Evolutionary conservation across 352 stramenopile species (phyloP).

Genomic region (Globisporangium heterothallicum): DNA sequence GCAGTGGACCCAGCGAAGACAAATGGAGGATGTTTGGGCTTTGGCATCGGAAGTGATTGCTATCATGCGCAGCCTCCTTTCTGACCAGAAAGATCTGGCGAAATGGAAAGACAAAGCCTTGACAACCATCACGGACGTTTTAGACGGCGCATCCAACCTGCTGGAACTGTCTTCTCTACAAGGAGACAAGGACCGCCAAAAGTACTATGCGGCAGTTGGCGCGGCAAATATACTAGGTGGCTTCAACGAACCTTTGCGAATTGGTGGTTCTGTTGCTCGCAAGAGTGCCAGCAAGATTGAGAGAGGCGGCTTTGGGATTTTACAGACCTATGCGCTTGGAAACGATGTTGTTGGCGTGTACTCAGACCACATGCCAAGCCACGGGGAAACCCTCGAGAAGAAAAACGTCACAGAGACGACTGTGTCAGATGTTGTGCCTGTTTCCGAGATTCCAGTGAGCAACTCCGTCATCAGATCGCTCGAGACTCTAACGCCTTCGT

Average conservation of each 20-base stretch:
- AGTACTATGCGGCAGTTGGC: conserved; percentile 36
- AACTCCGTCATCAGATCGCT: conserved; percentile 19
- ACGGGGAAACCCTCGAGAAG: not conserved
- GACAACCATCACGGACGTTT: conserved; percentile 18
- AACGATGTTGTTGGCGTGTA: conserved; percentile 23
- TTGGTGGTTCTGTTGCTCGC: conserved; percentile 29
- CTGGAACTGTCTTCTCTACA: conserved; percentile 10
- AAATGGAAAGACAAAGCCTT: conserved; percentile 26
- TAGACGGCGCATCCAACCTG: conserved; percentile 9
- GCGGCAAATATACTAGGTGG: conserved; percentile 40
- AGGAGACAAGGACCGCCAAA: conserved; percentile 6
- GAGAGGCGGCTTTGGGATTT: conserved; percentile 9
- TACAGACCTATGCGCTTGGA: conserved; percentile 33
- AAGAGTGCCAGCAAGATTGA: conserved; percentile 5
- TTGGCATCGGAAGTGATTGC: conserved; percentile 39
- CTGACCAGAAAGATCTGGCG: conserved; percentile 8
- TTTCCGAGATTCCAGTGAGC: conserved; percentile 25
- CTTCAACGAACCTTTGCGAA: conserved; percentile 33
- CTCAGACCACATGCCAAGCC: not conserved
- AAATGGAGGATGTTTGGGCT: conserved; percentile 20
- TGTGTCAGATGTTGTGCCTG: conserved; percentile 19
- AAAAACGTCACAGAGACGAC: conserved; percentile 5
- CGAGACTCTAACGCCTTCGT: conserved; percentile 29
- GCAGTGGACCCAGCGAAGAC: not conserved
- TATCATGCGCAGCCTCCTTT: conserved; percentile 22